phyloP scores from a whole-genome alignment of 345 rosid species.

The Euphorbia pulcherrima region DNA sequence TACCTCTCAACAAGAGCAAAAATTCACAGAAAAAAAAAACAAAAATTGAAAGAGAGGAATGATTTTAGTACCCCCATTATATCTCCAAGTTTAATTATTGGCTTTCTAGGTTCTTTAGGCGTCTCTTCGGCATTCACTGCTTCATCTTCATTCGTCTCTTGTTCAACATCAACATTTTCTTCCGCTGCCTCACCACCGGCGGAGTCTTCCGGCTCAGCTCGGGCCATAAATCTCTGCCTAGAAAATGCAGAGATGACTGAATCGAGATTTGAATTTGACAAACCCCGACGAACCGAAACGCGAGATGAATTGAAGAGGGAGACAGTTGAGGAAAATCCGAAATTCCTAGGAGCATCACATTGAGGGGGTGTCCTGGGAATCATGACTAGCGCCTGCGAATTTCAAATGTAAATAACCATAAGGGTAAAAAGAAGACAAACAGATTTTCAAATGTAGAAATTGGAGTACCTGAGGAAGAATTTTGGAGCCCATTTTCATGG shows the following conservation, averaged over 20 bases:
- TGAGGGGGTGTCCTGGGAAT: constrained; percentile 42
- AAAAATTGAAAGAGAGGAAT: not conserved
- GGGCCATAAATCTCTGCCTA: constrained; percentile 41
- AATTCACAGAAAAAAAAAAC: not conserved
- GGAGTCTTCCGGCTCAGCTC: constrained; percentile 49
- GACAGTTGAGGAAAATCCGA: constrained; percentile 43
- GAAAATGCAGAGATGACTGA: constrained; percentile 24
- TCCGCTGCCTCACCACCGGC: constrained; percentile 38
- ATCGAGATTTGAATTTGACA: constrained; percentile 26
- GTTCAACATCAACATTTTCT: constrained; percentile 29
- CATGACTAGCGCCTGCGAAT: constrained; percentile 48
- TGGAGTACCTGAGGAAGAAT: constrained; percentile 58
- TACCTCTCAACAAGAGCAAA: not conserved
- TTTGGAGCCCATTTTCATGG: constrained; percentile 43
- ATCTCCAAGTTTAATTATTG: constrained; percentile 57
- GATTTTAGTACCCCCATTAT: constrained; percentile 57
- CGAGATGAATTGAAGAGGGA: constrained; percentile 19
- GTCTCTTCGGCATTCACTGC: constrained; percentile 24
- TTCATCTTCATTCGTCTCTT: constrained; percentile 21
- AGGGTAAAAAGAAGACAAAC: not conserved
- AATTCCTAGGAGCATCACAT: constrained; percentile 28
- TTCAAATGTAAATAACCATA: not conserved
- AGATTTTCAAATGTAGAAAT: not conserved
- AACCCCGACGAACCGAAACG: constrained; percentile 24
- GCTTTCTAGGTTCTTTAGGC: constrained; percentile 45